Percentiles rank a stretch among this genome's conserved stretches.
Evolutionary conservation across 306 rosid genomes (phyloP).

Genomic region (Prunus davidiana): DNA sequence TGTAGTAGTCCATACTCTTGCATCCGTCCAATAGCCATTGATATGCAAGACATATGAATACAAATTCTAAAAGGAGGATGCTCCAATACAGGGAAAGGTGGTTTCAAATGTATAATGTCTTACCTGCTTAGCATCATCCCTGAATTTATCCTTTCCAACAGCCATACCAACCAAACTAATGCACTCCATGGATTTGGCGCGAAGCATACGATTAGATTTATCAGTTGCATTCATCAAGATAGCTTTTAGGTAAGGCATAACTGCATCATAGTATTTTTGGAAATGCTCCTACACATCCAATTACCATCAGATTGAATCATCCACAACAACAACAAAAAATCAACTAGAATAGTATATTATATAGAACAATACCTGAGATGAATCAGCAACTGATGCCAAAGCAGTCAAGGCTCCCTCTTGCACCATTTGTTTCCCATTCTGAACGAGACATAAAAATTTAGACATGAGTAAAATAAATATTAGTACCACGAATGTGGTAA

Average conservation of each 20-base stretch:
- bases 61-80: background rate
- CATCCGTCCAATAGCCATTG: background rate
- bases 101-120: conserved; percentile 1
- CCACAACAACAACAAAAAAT: background rate
- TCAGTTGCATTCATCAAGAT: conserved; percentile 94
- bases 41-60: background rate
- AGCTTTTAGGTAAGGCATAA: conserved; percentile 95
- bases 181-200: conserved; percentile 99
- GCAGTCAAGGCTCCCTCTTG: conserved; percentile 99
- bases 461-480: background rate
- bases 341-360: background rate
- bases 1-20: background rate
- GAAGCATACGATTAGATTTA: conserved; percentile 97
- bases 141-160: conserved; percentile 95
- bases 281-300: conserved; percentile 70
- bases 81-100: background rate
- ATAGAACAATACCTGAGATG: conserved; percentile 76
- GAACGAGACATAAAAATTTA: conserved; percentile 26
- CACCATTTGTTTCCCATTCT: conserved; percentile 99
- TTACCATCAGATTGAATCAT: conserved; percentile 20
- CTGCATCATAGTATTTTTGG: conserved; percentile 93
- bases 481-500: background rate
- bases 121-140: conserved; percentile 99
- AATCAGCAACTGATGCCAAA: conserved; percentile 98
- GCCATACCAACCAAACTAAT: conserved; percentile 99